Percentiles rank a stretch among this genome's conserved stretches.
Conservation (phyloP, 2,329 filamentous ascomycete species). For the Claviceps cyperi region DNA sequence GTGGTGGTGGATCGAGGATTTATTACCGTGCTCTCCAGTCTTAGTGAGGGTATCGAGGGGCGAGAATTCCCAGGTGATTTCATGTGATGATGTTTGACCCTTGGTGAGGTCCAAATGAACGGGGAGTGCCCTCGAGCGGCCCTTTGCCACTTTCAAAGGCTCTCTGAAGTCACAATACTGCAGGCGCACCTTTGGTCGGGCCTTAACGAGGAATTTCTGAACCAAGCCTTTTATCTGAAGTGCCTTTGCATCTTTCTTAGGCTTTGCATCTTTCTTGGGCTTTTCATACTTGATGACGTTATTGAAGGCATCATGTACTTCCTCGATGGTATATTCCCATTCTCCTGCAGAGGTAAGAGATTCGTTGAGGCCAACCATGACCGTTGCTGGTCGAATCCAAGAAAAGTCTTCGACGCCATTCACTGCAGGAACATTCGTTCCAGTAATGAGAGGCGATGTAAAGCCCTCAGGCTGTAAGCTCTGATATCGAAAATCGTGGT, state of each 20-base stretch:
- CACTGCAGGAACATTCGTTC: slow-evolving; percentile 44
- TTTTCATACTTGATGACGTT: slow-evolving; percentile 67
- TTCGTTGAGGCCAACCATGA: slow-evolving; percentile 79
- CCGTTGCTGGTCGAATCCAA: slow-evolving; percentile 64
- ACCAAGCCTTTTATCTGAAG: slow-evolving; percentile 48
- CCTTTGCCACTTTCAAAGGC: slow-evolving; percentile 72
- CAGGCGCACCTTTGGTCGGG: slow-evolving; percentile 63
- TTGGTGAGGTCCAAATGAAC: slow-evolving; percentile 48
- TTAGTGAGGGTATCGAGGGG: slow-evolving; percentile 54
- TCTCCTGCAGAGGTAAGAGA: slow-evolving; percentile 64
- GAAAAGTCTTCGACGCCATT: slow-evolving; percentile 52
- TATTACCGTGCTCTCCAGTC: slow-evolving; percentile 53
- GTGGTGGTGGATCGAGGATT: slow-evolving; percentile 42
- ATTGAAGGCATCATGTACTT: slow-evolving; percentile 81
- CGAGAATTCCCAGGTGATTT: slow-evolving; percentile 69
- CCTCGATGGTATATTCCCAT: slow-evolving; percentile 84
- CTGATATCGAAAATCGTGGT: slow-evolving; percentile 79
- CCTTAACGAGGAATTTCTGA: slow-evolving; percentile 72
- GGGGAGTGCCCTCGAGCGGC: slow-evolving; percentile 52
- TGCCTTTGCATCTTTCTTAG: slow-evolving; percentile 55
- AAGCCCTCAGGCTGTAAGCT: slow-evolving; percentile 85
- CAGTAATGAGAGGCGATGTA: slow-evolving; percentile 58
- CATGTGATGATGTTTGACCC: slow-evolving; percentile 52
- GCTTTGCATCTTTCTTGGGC: slow-evolving; percentile 47
- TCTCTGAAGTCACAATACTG: slow-evolving; percentile 63